Conservation (phyloP, 2,329 filamentous ascomycete species). For the Stromatinia cepivora region DNA sequence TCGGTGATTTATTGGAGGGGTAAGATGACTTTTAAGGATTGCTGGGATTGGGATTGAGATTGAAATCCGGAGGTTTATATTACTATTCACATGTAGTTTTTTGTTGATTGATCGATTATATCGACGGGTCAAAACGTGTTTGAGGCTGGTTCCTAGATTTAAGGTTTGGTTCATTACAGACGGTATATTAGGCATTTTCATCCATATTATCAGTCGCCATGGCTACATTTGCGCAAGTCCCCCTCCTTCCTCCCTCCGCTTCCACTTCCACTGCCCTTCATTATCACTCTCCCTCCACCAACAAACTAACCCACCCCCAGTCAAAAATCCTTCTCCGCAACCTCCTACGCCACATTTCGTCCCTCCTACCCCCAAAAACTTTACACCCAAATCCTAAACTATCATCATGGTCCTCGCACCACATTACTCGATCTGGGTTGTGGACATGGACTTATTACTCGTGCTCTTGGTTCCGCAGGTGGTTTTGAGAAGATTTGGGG, state of each 20-base stretch:
- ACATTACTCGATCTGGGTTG: conserved; percentile 60
- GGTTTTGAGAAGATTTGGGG: conserved; percentile 53
- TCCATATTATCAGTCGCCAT: conserved; percentile 37
- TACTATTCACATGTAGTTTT: no score
- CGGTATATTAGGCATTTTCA: neutral
- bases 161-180: neutral
- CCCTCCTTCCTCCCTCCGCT: neutral
- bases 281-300: conserved; percentile 5
- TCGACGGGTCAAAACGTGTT: neutral
- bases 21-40: no score
- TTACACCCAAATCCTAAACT: conserved; percentile 54
- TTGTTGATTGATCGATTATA: neutral
- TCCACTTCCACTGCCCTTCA: conserved; percentile 18
- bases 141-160: neutral
- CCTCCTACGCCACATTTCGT: conserved; percentile 60
- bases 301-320: conserved; percentile 44
- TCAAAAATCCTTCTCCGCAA: conserved; percentile 54
- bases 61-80: no score
- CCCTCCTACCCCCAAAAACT: conserved; percentile 59
- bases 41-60: no score
- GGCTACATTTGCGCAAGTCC: conserved; percentile 51
- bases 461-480: conserved; percentile 50
- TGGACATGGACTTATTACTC: conserved; percentile 59
- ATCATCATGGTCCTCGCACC: conserved; percentile 47
- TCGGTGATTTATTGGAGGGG: no score